Evolutionary conservation across 2,329 filamentous ascomycete genomes (phyloP), one percentile per base, ranked within the genome.

Genomic region (Chrysoporthe cubensis): DNA sequence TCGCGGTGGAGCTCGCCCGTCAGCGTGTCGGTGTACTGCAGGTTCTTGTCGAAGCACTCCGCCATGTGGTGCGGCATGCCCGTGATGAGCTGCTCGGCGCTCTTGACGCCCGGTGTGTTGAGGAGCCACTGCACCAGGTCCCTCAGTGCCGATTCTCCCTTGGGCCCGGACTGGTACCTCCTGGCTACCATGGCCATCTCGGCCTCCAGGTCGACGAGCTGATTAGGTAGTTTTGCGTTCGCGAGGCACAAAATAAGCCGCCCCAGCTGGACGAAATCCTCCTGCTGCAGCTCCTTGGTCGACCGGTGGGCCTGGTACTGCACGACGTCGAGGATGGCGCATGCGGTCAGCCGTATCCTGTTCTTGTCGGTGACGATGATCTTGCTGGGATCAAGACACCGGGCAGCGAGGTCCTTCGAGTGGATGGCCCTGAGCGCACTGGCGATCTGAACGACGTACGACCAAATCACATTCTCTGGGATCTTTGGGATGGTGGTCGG

Each of bases 361-460:
- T 95, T 96, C 80, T 95, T 97, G 57, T 93, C 91, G 0, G 95
- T 97, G 32, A 98, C 76, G 18, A 99, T 85, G 67, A 99, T 90
- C 78, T 98, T 98, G 79, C 88, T 95, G 14, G 92, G 85, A 68
- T 96, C 93, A 58, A 99, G 88, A 64, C 95, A 91, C 61, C 94
- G 88, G 48, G 94, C 95, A 32, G 96, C 95, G 52, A 98, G 84
- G 26, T 92, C 91, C 66, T 86, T 87, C 14, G 86, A 85, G 76
- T 99, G 96, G 50, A 99, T 95, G 0, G 91, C 87, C 76, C 93
- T 95, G 46, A 99, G 82, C 0, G 93, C 96, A 71, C 91, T 96
- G 50, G 93, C 90, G 70, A 99, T 90, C 78, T 99, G 96, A 6
- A 94, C 91, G 69, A 97, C 88, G 77, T 98, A 99, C 57, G 89